Conservation (phyloP, 495 filamentous ascomycete genomes). For the Umbilicaria muhlenbergii region DNA sequence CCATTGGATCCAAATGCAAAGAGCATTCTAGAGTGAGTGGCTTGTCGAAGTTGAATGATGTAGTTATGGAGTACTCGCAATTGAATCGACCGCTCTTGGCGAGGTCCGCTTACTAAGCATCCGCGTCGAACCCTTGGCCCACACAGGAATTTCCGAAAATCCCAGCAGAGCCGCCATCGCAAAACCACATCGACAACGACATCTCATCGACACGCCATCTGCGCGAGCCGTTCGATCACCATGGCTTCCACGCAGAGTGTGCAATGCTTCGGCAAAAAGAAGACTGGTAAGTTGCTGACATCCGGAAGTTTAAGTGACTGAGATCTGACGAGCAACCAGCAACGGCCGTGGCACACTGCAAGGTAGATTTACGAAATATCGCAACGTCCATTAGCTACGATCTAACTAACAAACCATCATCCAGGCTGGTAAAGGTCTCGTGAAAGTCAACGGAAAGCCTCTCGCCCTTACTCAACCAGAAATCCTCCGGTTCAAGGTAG, state of each 20-base stretch:
- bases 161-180: too few relatives aligned
- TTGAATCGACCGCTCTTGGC: too few relatives aligned
- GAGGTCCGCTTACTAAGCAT: too few relatives aligned
- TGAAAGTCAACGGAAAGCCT: conserved; percentile 97
- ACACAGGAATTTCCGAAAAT: too few relatives aligned
- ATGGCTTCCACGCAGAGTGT: conserved; percentile 76
- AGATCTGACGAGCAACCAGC: conserved; percentile 29
- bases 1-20: conserved; percentile 88
- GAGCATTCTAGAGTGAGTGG: conserved; percentile 22
- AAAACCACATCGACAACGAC: too few relatives aligned
- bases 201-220: too few relatives aligned
- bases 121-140: too few relatives aligned
- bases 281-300: conserved; percentile 43
- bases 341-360: conserved; percentile 85
- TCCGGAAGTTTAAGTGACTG: background rate
- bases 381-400: background rate
- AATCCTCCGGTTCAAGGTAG: conserved; percentile 92
- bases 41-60: too few relatives aligned
- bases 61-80: too few relatives aligned
- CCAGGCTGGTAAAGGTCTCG: conserved; percentile 79
- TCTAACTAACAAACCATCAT: background rate
- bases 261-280: conserved; percentile 93
- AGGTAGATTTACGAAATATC: conserved; percentile 40
- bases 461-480: conserved; percentile 86
- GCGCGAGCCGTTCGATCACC: conserved; percentile 20